Evolutionary conservation across 805 yeast genomes (phyloP).

Genomic region (Danielozyma ontarioensis): DNA sequence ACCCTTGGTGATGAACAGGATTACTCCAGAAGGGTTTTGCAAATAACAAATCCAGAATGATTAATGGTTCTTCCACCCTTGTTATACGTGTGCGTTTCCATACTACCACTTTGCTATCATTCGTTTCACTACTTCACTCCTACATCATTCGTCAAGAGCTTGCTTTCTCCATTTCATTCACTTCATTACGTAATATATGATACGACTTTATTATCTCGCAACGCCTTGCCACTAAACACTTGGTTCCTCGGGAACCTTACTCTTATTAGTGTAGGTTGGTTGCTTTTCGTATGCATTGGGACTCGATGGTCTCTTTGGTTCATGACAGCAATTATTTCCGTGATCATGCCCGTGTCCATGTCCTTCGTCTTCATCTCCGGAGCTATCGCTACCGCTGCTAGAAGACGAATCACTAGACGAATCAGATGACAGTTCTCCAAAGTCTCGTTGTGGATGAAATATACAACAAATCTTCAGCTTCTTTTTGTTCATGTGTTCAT

Average conservation of each 20-base stretch:
- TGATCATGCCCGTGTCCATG: conserved; percentile 22
- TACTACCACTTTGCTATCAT: too few relatives aligned
- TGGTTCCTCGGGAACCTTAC: too few relatives aligned
- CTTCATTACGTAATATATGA: too few relatives aligned
- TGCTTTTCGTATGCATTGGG: conserved; percentile 90
- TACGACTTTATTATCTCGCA: too few relatives aligned
- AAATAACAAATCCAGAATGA: conserved; percentile 13
- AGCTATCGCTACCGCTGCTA: conserved; percentile 28
- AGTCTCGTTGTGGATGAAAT: conserved; percentile 68
- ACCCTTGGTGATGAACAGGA: conserved; percentile 14
- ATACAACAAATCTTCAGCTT: conserved; percentile 89
- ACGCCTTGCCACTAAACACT: too few relatives aligned
- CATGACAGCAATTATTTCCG: not conserved
- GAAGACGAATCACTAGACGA: conserved; percentile 15
- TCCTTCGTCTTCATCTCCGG: conserved; percentile 12
- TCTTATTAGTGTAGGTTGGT: too few relatives aligned
- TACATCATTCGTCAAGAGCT: too few relatives aligned
- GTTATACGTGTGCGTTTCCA: too few relatives aligned
- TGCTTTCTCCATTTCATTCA: too few relatives aligned
- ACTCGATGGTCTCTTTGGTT: conserved; percentile 12
- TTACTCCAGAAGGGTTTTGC: conserved; percentile 13
- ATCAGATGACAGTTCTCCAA: conserved; percentile 40
- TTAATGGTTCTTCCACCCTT: conserved; percentile 10
- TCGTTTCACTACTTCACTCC: too few relatives aligned
- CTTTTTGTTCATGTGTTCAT: conserved; percentile 83